Evolutionary conservation across 1,139 yeast genomes (phyloP).

Genomic region (Yamadazyma triangularis): DNA sequence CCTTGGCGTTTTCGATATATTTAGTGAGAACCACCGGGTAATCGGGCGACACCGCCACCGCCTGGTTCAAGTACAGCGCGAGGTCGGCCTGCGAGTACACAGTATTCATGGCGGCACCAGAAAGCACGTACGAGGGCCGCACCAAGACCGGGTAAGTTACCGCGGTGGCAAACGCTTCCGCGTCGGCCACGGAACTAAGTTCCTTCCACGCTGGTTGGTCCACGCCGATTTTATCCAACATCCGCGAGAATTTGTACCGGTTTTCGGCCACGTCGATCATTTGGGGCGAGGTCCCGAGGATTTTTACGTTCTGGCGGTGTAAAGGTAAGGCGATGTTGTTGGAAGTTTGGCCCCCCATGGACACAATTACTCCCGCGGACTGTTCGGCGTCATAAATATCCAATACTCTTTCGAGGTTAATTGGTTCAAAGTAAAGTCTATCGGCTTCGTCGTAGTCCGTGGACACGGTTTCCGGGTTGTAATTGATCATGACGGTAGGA

Average conservation of each 20-base stretch:
- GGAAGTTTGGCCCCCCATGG: slow-evolving; percentile 99
- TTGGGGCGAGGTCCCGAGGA: slow-evolving; percentile 95
- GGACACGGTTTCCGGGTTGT: slow-evolving; percentile 97
- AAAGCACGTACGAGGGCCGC: slow-evolving; percentile 94
- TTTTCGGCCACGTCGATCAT: slow-evolving; percentile 99
- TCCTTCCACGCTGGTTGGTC: slow-evolving; percentile 99
- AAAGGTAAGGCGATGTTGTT: slow-evolving; percentile 92
- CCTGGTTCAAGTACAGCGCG: slow-evolving; percentile 84
- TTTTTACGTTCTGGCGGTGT: slow-evolving; percentile 93
- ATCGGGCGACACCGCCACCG: slow-evolving; percentile 96
- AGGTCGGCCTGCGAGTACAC: slow-evolving; percentile 88
- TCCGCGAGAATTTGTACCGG: slow-evolving; percentile 95
- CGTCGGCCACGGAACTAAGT: slow-evolving; percentile 89
- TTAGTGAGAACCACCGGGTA: slow-evolving; percentile 97
- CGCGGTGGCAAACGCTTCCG: slow-evolving; percentile 85
- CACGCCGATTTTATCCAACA: slow-evolving; percentile 94
- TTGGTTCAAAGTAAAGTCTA: slow-evolving; percentile 92
- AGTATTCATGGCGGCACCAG: slow-evolving; percentile 99
- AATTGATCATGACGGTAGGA: slow-evolving; percentile 95
- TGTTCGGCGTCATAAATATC: slow-evolving; percentile 94
- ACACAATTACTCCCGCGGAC: slow-evolving; percentile 87
- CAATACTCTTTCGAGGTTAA: slow-evolving; percentile 89
- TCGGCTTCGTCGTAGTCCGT: slow-evolving; percentile 99
- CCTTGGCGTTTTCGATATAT: slow-evolving; percentile 95
- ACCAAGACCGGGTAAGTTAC: slow-evolving; percentile 95